These are phyloP conservation scores for Boletus rufocinnamomeus DNA, from an alignment of 768 basidiomycete species.

Conservation along the genomic window DNA sequence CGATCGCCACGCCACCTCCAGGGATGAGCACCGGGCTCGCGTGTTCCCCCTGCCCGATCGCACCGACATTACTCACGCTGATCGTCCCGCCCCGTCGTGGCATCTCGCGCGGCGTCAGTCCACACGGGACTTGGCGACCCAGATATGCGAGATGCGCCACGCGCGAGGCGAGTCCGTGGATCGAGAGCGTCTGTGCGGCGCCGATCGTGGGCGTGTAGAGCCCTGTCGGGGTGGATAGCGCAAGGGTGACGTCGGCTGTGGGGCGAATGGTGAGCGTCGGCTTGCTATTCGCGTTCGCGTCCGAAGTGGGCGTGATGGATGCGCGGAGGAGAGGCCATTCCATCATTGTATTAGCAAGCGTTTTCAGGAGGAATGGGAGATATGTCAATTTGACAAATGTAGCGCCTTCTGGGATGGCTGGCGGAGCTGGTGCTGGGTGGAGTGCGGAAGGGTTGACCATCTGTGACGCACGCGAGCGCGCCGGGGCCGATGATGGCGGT, in stretches of 20 bases:
- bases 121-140: conserved; percentile 68
- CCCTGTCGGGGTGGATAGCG: conserved; percentile 78
- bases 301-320: conserved; percentile 55
- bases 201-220: conserved; percentile 79
- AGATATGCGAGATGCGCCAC: conserved; percentile 62
- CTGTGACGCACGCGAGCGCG: conserved; percentile 21
- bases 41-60: conserved; percentile 68
- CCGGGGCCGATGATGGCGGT: conserved; percentile 41
- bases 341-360: conserved; percentile 74
- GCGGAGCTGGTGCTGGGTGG: conserved; percentile 40
- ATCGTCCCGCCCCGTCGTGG: conserved; percentile 76
- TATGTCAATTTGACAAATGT: conserved; percentile 73
- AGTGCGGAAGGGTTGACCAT: conserved; percentile 43
- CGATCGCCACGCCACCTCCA: conserved; percentile 84
- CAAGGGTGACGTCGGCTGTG: conserved; percentile 72
- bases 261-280: conserved; percentile 74
- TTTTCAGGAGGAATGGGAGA: conserved; percentile 83
- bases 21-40: conserved; percentile 78
- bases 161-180: conserved; percentile 62
- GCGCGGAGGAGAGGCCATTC: conserved; percentile 85
- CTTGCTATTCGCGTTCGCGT: conserved; percentile 38
- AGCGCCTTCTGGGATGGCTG: conserved; percentile 49
- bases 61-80: conserved; percentile 82
- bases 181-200: conserved; percentile 51
- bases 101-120: conserved; percentile 67